phyloP scores from a whole-genome alignment of 2,329 filamentous ascomycete genomes.

The Ceratocystis harringtonii region DNA sequence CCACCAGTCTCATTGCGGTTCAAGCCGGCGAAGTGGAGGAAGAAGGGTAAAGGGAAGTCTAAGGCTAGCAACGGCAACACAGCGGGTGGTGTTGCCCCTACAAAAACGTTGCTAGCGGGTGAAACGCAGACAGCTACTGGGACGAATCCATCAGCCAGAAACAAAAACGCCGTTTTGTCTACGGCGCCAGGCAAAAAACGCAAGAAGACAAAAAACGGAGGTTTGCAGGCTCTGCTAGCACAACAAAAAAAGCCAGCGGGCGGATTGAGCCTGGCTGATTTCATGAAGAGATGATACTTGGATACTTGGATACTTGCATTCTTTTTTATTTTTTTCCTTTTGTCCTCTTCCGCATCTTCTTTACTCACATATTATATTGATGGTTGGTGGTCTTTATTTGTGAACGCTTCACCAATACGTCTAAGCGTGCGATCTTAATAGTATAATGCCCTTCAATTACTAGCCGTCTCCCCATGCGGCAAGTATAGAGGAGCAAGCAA shows the following conservation, averaged over 20 bases:
- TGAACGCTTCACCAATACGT: no score
- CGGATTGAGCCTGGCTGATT: conserved; percentile 38
- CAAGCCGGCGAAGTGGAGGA: neutral
- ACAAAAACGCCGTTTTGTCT: conserved; percentile 30
- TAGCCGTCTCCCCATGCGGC: neutral
- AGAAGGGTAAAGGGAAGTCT: neutral
- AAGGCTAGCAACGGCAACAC: conserved; percentile 11
- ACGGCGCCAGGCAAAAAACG: conserved; percentile 41
- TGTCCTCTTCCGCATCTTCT: neutral
- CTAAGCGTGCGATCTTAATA: no score
- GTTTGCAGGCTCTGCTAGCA: conserved; percentile 48
- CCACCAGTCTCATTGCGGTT: conserved; percentile 8
- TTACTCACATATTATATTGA: neutral
- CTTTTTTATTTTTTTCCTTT: neutral
- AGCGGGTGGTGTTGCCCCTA: neutral
- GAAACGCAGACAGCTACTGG: conserved; percentile 21
- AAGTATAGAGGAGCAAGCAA: neutral
- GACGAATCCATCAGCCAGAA: conserved; percentile 21
- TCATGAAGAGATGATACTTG: conserved; percentile 30
- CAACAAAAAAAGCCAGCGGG: conserved; percentile 29
- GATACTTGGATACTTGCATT: no score
- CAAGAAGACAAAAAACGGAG: conserved; percentile 49
- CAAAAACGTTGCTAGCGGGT: conserved; percentile 18
- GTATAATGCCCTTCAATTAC: neutral
- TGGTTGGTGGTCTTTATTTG: no score